Conservation (phyloP, 176 grass and related monocot genomes). For the Cymbopogon citratus region DNA sequence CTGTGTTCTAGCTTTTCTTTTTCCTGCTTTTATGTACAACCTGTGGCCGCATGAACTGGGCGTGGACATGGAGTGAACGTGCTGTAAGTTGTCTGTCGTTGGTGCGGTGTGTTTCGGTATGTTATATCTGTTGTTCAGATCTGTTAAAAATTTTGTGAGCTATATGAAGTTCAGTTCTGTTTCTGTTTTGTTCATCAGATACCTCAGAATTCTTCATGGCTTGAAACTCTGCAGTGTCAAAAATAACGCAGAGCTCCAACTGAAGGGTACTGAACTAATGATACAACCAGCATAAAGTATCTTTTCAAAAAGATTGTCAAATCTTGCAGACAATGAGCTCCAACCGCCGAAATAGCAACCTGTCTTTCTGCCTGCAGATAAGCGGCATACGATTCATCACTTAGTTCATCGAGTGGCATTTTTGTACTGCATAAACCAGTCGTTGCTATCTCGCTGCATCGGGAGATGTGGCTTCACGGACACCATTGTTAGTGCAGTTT, state of each 20-base stretch:
- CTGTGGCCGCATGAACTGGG: slow-evolving; percentile 47
- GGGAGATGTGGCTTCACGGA: slow-evolving; percentile 15
- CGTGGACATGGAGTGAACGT: slow-evolving; percentile 29
- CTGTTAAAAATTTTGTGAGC: slow-evolving; percentile 27
- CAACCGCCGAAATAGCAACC: neutral
- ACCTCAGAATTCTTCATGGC: neutral
- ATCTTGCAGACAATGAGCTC: slow-evolving; percentile 1
- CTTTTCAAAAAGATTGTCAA: neutral
- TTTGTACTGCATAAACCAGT: neutral
- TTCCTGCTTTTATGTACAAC: slow-evolving; percentile 43
- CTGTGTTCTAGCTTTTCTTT: slow-evolving; percentile 38
- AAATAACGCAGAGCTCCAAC: neutral
- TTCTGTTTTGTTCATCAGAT: neutral
- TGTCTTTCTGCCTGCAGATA: neutral
- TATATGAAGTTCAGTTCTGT: neutral
- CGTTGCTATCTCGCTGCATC: neutral
- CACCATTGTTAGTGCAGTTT: neutral
- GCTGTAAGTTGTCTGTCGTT: slow-evolving; percentile 15
- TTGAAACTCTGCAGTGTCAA: neutral
- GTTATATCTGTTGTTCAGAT: slow-evolving; percentile 28
- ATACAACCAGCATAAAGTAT: neutral
- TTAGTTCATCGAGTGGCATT: neutral
- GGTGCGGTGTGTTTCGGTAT: slow-evolving; percentile 27
- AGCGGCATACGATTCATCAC: slow-evolving; percentile 8
- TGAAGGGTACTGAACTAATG: neutral